Evolutionary conservation across 306 rosid species (phyloP), one percentile per base, ranked within the genome.

Genomic region (Acacia crassicarpa): DNA sequence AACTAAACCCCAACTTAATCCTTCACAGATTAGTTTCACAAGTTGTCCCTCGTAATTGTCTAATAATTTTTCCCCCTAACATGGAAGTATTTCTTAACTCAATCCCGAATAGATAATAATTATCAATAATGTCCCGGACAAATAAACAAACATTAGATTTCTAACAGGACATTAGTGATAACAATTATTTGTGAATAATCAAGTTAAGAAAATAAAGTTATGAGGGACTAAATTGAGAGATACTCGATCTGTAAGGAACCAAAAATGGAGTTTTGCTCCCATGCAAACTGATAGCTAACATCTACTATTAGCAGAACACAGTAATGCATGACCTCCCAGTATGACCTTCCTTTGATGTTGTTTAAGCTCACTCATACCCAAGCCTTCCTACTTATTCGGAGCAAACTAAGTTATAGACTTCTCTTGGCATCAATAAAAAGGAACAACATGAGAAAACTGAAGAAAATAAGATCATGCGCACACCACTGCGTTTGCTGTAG

Each of bases 401-500:
- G 81, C 87, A 86, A 86, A 80, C 78, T 67, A 84, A 74, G 75
- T 81, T 83, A 86, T 67, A 53, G 78, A 79, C 85, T 81, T 76
- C 69, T 73, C 72, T 62, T 58, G 74, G 73, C 79, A 82, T 48
- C 77, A 82, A 49, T 53, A 63, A 53, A 72, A 72, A 41, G 63
- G 62, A 79, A 58, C 82, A 66, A 76, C 76, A 58, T 48, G 49
- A 43, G 54, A 81, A 72, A 70, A 65, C 44, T 15, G 25, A 75
- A 79, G 67, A 35, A 53, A 53, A 54, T 58, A 51, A 41, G 54
- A 84, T 81, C 77, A 91, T 46, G 85, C 71, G 75, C 85, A 82
- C 83, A 91, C 80, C 46, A 78, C 88, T 22, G 78, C 79, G 17
- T 70, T 88, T 74, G 74, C 76, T 38, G 68, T 75, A 19, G 81